phyloP scores from a whole-genome alignment of 129 eudicot species.

The Escallonia rubra region DNA sequence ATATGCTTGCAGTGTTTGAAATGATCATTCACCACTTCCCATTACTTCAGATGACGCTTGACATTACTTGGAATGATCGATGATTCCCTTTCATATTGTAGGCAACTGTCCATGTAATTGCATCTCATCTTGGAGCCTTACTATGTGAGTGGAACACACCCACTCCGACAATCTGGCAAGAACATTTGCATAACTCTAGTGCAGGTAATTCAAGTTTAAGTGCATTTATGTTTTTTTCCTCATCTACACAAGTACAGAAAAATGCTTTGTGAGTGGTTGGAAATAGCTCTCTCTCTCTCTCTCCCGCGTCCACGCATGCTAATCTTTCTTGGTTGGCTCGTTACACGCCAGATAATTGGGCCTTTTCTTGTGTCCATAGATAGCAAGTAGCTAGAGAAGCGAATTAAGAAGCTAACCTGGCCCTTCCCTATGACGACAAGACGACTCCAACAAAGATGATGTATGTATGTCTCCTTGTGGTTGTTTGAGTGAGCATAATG shows the following conservation, averaged over 20 bases:
- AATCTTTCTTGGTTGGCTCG: neutral
- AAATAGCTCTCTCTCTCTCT: neutral
- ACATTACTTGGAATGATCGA: slow-evolving; percentile 16
- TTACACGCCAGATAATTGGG: neutral
- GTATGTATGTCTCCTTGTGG: no score
- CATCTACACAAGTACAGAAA: neutral
- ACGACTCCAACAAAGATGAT: no score
- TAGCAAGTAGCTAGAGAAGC: no score
- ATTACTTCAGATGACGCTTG: neutral
- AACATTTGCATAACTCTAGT: slow-evolving; percentile 65
- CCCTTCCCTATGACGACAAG: no score
- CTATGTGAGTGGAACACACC: slow-evolving; percentile 93
- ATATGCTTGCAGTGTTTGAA: neutral
- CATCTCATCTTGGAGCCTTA: slow-evolving; percentile 69
- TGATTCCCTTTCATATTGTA: slow-evolving; percentile 27
- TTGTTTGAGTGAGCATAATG: no score
- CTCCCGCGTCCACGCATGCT: neutral
- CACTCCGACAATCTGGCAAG: slow-evolving; percentile 96
- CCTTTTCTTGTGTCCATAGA: no score
- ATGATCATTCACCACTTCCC: neutral
- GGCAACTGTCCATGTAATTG: slow-evolving; percentile 86
- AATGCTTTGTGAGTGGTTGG: neutral
- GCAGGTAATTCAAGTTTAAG: slow-evolving; percentile 40
- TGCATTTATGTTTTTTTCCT: neutral
- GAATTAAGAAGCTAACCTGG: no score